Base-by-base conservation (phyloP, 495 filamentous ascomycete genomes). In the Pyrenopolyporus hunteri region DNA sequence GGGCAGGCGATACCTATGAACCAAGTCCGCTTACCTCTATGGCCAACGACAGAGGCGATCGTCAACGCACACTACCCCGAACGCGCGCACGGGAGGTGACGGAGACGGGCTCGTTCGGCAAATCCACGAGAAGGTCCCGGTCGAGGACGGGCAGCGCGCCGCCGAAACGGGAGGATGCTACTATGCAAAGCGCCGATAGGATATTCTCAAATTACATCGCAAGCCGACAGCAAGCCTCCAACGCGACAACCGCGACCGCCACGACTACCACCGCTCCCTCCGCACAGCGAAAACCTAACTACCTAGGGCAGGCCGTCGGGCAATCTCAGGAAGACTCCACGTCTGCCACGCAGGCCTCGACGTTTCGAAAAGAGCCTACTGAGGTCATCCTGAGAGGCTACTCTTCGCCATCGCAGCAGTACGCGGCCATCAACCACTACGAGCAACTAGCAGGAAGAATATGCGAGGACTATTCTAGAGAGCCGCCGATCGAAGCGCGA, bases 301-400 rank as follows among this genome's bases (percentile, higher is more conserved):
- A 63, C 43, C 42, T 63, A 46, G 43, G 37, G n/a, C 68, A 61
- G 52, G 33, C 33, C 35, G 46, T 59, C 55, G 3, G 44, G 53
- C 54, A 51, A 26, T 35, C 54, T 13, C 70, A 73, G 47, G 74
- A 75, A 28, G 75, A 76, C 4, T 35, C 64, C 23, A 56, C 58
- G 22, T 49, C 68, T 1, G 48, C 68, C 14, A 56, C 67, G 6
- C 39, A 70, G 47, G 51, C 63, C 54, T 48, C 66, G 29, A 48
- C 58, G 1, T 52, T 63, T 53, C 59, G 53, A 10, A 67, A 61
- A 42, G 69, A 74, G 63, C 91, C 92, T 9, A 92, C 86, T 14
- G 90, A 96, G 72, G 84, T 93, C 54, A 85, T 95, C 20, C 77
- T 97, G 19, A 87, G 90, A 57, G 92, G 92, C n/a, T 96, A 90